Evolutionary conservation across 2,329 filamentous ascomycete genomes (phyloP).

Genomic region (Didymosphaeria variabile): DNA sequence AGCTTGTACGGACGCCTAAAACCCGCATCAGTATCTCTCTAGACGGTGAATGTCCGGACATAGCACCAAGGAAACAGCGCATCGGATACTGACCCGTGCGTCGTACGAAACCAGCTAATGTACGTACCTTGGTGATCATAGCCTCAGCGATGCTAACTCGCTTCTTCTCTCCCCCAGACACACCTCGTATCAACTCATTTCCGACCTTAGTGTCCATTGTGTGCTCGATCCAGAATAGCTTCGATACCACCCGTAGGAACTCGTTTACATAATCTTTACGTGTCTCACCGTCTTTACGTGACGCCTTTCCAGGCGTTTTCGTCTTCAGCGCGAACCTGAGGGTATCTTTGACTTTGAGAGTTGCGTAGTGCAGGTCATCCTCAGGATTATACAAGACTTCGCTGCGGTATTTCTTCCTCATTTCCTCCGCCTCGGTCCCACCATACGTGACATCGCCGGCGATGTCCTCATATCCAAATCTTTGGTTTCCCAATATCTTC

Average conservation of each 20-base stretch:
- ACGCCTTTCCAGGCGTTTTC: conserved; percentile 70
- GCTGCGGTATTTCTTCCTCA: conserved; percentile 68
- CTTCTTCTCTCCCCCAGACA: conserved; percentile 59
- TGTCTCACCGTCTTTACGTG: conserved; percentile 68
- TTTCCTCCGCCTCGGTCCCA: conserved; percentile 61
- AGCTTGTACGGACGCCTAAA: conserved; percentile 41
- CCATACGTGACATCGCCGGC: conserved; percentile 65
- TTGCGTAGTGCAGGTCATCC: conserved; percentile 71
- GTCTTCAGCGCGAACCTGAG: conserved; percentile 76
- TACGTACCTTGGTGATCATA: conserved; percentile 52
- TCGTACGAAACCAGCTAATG: neutral
- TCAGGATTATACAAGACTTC: conserved; percentile 80
- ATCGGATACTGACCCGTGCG: neutral
- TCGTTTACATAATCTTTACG: conserved; percentile 68
- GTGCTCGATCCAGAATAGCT: conserved; percentile 76
- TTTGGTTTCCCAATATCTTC: conserved; percentile 72
- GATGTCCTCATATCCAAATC: conserved; percentile 67
- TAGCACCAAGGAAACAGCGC: too few relatives aligned
- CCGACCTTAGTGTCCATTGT: conserved; percentile 77
- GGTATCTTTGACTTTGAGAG: conserved; percentile 78
- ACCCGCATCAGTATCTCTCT: conserved; percentile 53
- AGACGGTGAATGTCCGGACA: conserved; percentile 22
- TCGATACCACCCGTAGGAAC: conserved; percentile 73
- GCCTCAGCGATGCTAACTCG: conserved; percentile 60
- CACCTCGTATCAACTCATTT: conserved; percentile 75